phyloP scores from a whole-genome alignment of 176 grass and related monocot species.

The Ensete glaucum region DNA sequence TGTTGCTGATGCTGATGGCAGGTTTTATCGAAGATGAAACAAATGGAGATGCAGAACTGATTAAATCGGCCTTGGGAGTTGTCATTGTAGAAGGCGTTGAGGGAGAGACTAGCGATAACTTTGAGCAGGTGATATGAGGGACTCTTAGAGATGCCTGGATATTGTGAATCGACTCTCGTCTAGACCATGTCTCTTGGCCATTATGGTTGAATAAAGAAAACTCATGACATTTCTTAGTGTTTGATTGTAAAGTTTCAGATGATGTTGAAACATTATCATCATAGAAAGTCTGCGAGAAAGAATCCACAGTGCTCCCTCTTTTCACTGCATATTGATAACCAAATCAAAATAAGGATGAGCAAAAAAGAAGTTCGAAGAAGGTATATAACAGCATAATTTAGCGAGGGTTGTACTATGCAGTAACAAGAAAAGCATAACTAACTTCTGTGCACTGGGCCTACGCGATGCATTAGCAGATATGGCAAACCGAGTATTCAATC shows the following conservation, averaged over 20 bases:
- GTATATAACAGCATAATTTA: not conserved
- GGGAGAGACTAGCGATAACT: constrained; percentile 7
- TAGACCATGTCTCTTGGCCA: constrained; percentile 15
- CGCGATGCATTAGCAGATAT: not conserved
- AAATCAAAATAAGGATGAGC: not conserved
- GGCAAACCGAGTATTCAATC: not conserved
- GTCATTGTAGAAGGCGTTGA: constrained; percentile 21
- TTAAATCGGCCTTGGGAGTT: not conserved
- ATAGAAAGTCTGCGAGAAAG: constrained; percentile 27
- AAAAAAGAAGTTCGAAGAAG: not conserved
- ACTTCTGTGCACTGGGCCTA: too few relatives aligned
- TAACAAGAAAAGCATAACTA: not conserved
- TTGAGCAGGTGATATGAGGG: constrained; percentile 8
- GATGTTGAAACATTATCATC: constrained; percentile 8
- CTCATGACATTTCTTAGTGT: constrained; percentile 3
- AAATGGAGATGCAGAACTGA: not conserved
- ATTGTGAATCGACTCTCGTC: constrained; percentile 17
- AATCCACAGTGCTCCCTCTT: constrained; percentile 18
- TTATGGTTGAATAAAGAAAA: constrained; percentile 22
- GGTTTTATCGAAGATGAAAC: constrained; percentile 5
- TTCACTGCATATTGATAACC: constrained; percentile 37
- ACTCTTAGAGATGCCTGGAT: constrained; percentile 9
- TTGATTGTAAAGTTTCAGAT: constrained; percentile 26
- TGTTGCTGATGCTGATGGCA: not conserved
- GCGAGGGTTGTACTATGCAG: not conserved